These are phyloP conservation scores for Yamadazyma takamatsuzukensis DNA, from an alignment of 805 yeast species.

Conservation along the genomic window DNA sequence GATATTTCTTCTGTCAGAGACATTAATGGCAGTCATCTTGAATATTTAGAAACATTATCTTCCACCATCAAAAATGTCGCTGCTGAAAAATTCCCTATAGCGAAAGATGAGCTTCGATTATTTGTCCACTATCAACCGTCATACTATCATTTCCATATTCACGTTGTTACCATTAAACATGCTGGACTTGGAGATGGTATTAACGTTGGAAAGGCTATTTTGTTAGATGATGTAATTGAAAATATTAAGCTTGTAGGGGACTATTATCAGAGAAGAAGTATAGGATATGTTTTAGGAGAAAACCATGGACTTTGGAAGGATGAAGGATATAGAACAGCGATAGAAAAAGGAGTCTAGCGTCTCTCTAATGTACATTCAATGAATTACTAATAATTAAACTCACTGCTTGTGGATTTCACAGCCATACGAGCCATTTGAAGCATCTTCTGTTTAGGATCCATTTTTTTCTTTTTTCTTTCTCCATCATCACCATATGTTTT, in stretches of 20 bases:
- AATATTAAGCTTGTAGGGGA: constrained; percentile 53
- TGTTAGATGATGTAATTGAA: constrained; percentile 79
- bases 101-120: constrained; percentile 58
- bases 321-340: constrained; percentile 19
- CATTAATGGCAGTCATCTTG: constrained; percentile 53
- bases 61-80: constrained; percentile 46
- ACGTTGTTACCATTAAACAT: constrained; percentile 72
- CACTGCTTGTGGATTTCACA: constrained; percentile 59
- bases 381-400: constrained; percentile 56
- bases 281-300: constrained; percentile 71
- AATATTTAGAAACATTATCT: constrained; percentile 50
- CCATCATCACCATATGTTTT: constrained; percentile 19
- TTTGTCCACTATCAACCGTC: constrained; percentile 95
- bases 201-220: constrained; percentile 73
- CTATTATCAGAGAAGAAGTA: constrained; percentile 55
- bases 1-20: constrained; percentile 78
- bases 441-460: constrained; percentile 71
- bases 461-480: constrained; percentile 43
- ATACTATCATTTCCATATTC: constrained; percentile 93
- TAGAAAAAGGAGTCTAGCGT: constrained; percentile 4
- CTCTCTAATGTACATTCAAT: constrained; percentile 1
- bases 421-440: constrained; percentile 70
- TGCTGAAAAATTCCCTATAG: constrained; percentile 34
- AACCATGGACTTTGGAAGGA: constrained; percentile 68
- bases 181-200: constrained; percentile 68